These are phyloP conservation scores for Candida neerlandica DNA, from an alignment of 1,139 yeast genomes.

Conservation along the genomic window DNA sequence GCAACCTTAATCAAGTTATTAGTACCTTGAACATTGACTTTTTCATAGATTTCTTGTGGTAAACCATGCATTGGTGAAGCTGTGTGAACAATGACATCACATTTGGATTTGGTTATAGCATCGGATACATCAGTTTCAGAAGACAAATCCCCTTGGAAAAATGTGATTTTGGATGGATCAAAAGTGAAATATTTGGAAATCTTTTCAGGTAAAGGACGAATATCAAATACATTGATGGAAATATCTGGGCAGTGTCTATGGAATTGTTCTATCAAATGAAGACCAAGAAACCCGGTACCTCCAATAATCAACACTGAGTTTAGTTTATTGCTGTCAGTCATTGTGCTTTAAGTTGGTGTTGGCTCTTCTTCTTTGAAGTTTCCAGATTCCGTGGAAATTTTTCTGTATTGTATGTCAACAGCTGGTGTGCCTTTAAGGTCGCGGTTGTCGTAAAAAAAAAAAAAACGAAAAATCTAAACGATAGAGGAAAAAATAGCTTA, in stretches of 20 bases:
- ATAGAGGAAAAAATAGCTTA: neutral
- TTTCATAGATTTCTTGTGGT: slow-evolving; percentile 75
- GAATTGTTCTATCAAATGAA: slow-evolving; percentile 87
- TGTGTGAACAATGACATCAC: slow-evolving; percentile 87
- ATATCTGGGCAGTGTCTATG: slow-evolving; percentile 68
- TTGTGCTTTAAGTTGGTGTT: neutral
- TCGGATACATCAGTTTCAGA: slow-evolving; percentile 63
- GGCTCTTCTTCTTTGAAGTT: neutral
- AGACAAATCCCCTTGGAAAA: slow-evolving; percentile 85
- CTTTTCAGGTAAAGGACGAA: slow-evolving; percentile 78
- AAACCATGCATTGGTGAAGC: slow-evolving; percentile 96
- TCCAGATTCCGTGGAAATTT: neutral
- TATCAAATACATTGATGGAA: slow-evolving; percentile 82
- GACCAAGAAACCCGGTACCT: slow-evolving; percentile 94
- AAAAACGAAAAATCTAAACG: neutral
- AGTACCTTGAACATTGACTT: slow-evolving; percentile 92
- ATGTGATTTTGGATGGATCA: slow-evolving; percentile 54
- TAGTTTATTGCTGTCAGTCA: slow-evolving; percentile 7
- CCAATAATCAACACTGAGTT: slow-evolving; percentile 73
- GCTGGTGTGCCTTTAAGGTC: neutral
- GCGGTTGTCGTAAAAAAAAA: neutral
- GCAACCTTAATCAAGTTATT: slow-evolving; percentile 70
- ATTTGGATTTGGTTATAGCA: slow-evolving; percentile 62
- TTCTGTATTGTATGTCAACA: neutral
- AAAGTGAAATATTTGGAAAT: slow-evolving; percentile 76